These are phyloP conservation scores for Diaporthe sp. DNA, from an alignment of 2,329 filamentous ascomycete species.

Conservation along the genomic window DNA sequence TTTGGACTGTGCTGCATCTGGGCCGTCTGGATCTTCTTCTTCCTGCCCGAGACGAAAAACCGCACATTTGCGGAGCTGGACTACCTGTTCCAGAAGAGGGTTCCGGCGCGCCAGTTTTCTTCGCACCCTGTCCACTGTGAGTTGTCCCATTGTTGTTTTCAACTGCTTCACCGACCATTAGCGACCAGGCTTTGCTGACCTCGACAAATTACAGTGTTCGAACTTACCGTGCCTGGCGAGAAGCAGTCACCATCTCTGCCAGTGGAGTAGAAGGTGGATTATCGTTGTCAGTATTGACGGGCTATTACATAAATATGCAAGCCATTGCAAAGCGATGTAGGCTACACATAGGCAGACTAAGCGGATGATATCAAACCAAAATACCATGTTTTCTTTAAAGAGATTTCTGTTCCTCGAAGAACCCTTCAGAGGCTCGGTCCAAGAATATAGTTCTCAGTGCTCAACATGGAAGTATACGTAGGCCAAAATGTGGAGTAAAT, in stretches of 20 bases:
- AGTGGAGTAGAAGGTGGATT: background rate
- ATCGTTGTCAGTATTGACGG: background rate
- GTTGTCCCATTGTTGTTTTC: background rate
- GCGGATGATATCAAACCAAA: background rate
- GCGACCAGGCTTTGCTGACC: background rate
- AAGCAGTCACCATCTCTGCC: background rate
- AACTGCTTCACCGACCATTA: background rate
- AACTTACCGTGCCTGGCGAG: constrained; percentile 24
- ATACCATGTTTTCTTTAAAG: background rate
- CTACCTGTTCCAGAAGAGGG: constrained; percentile 63
- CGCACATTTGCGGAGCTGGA: constrained; percentile 70
- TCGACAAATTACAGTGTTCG: constrained; percentile 10
- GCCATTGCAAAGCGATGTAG: background rate
- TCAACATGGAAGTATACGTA: background rate
- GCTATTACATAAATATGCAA: background rate
- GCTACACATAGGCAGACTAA: background rate
- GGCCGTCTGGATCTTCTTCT: constrained; percentile 65
- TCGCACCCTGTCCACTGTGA: background rate
- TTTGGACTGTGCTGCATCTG: constrained; percentile 60
- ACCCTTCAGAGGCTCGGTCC: background rate
- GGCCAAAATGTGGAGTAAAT: background rate
- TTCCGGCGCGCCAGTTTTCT: constrained; percentile 59
- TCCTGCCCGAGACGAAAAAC: constrained; percentile 67
- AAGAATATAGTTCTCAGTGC: background rate
- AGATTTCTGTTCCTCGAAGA: background rate